Base-by-base conservation (phyloP, 768 basidiomycete species). In the Mycena vulgaris region DNA sequence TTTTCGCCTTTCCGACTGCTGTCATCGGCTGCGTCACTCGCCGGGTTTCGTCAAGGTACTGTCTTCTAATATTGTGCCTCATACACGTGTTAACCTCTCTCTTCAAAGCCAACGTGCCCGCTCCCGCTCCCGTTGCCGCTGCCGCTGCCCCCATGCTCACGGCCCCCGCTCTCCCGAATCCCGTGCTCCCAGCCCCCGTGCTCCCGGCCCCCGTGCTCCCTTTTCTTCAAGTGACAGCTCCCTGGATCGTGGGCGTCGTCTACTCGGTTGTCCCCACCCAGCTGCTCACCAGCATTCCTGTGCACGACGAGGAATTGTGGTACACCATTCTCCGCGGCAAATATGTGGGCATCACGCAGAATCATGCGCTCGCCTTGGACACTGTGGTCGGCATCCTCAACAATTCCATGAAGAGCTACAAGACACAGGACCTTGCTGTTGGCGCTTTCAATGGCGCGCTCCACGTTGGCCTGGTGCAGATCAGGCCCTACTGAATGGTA, bases 291-390 rank as follows among this genome's bases (percentile, higher is more conserved):
- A 7, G 27, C 25, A n/a, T 51, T 27, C 35, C 27, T 23, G 33
- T 49, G 25, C 3, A 37, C 27, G 35, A 25, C 16, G 49, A 52
- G 28, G 13, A 51, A 17, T n/a, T 45, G 6, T 63, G 62, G 62
- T 63, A 52, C 27, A 27, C 33, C 23, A 63, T 63, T 19, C 19
- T 30, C 9, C 39, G 39, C 4, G 51, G 62, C 4, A n/a, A 13
- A 11, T 51, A n/a, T n/a, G 37, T 63, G 6, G 49, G 62, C 39
- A 13, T 63, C 28, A 63, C 51, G 28, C n/a, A 52, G 19, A 53
- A 23, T 14, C 11, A 33, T 17, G 37, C 27, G 5, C 27, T 63
- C 7, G 35, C 62, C 5, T 7, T 42, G 19, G n/a, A 21, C 17
- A 51, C 62, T 1, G 62, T 63, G 17, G 4, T 21, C 21, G 51